Conservation (phyloP, 345 rosid species). For the Eucalyptus marginata region DNA sequence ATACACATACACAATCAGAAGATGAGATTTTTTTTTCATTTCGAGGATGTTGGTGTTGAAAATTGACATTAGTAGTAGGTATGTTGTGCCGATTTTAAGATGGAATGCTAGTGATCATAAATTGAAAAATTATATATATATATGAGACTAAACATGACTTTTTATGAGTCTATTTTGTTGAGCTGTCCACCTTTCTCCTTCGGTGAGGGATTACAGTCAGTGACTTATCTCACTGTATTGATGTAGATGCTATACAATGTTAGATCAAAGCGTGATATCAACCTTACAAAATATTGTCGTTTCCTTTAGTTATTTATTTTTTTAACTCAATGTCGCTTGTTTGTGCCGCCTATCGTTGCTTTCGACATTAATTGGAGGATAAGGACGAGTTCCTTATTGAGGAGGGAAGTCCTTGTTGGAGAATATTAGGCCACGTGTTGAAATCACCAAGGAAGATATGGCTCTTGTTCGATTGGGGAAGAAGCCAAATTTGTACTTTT, state of each 20-base stretch:
- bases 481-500: neutral
- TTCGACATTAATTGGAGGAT: neutral
- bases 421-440: neutral
- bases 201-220: too few species aligned
- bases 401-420: neutral
- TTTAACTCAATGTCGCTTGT: neutral
- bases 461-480: neutral
- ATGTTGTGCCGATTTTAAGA: neutral
- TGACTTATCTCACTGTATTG: too few species aligned
- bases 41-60: too few species aligned
- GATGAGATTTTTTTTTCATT: too few species aligned
- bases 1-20: too few species aligned
- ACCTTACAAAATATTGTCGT: neutral
- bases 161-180: too few species aligned
- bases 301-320: neutral
- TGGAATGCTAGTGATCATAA: neutral
- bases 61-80: neutral
- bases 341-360: neutral
- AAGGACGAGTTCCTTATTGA: neutral
- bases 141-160: too few species aligned
- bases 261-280: too few species aligned
- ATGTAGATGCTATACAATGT: too few species aligned
- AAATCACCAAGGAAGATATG: neutral
- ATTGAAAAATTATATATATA: neutral
- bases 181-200: too few species aligned